Evolutionary conservation across 164 flowering plant species (phyloP), one percentile per base, ranked within the genome.

Genomic region (Macadamia tetraphylla): DNA sequence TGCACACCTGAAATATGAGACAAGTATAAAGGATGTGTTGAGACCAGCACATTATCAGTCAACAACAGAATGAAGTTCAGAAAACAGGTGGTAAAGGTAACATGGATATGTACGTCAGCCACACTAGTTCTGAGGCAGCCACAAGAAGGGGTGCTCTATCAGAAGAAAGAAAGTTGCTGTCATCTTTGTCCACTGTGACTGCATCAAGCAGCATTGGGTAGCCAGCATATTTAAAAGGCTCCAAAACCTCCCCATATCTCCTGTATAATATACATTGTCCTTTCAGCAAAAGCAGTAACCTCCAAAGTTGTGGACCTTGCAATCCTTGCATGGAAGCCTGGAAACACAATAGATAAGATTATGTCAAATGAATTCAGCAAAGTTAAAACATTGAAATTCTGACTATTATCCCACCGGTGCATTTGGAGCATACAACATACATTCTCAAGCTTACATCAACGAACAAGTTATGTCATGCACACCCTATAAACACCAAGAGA

Each of bases 161-260:
- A 64, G 92, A 76, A 52, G 98, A 83, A 71, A 95, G 93, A 80
- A 92, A 95, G 74, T 92, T 95, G 85, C 69, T 87, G 70, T 95
- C 99, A 67, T 95, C 98, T 73, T 81, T 78, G 79, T 95, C 99
- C 69, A 95, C 98, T 31, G 98, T 92, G 68, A 95, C 84, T 43
- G 97, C 94, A 85, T 83, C 88, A 49, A 95, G 91, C 80, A 95
- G 70, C 99, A 92, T 92, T 0, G 97, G 98, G 77, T 92, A 95
- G n/a, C 99, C 99, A 80, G 99, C 99, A 86, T 92, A 95, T 74
- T 95, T 95, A 77, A 95, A 95, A 42, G 99, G 99, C 78, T 92
- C 95, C 80, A 95, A 75, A 43, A 95, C 78, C 74, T 80, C 70
- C 62, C 99, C 98, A 81, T 95, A 86, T 60, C 96, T 85, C 77